Percentiles rank a stretch among this genome's conserved stretches.
These are phyloP conservation scores for Nannizzia gypsea DNA, from an alignment of 2,329 filamentous ascomycete genomes.

Conservation along the genomic window DNA sequence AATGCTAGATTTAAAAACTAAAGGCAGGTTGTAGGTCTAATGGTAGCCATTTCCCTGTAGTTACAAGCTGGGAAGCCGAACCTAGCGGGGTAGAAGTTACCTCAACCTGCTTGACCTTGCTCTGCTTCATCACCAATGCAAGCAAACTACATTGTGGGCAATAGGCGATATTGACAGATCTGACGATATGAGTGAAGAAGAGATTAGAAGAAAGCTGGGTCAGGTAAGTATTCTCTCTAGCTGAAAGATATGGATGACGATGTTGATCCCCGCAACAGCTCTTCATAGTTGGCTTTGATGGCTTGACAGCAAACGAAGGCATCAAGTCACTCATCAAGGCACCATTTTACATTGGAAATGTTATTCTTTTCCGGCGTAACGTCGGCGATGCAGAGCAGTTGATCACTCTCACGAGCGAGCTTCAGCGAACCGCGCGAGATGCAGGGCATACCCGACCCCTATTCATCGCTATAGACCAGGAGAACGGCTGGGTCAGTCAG, in stretches of 20 bases:
- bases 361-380: slow-evolving; percentile 35
- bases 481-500: slow-evolving; percentile 36
- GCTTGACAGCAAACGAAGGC: slow-evolving; percentile 27
- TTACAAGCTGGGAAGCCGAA: background rate
- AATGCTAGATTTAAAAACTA: no score
- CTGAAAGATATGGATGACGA: background rate
- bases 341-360: slow-evolving; percentile 30
- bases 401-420: slow-evolving; percentile 12
- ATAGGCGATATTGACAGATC: background rate
- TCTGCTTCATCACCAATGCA: background rate
- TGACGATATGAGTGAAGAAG: background rate
- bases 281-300: slow-evolving; percentile 36
- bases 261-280: slow-evolving; percentile 21
- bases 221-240: background rate
- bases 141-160: background rate
- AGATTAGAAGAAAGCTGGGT: background rate
- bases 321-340: slow-evolving; percentile 33
- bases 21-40: background rate
- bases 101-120: background rate
- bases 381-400: slow-evolving; percentile 30
- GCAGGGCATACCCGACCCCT: slow-evolving; percentile 31
- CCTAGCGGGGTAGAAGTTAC: background rate
- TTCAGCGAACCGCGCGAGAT: slow-evolving; percentile 30
- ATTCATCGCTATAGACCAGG: slow-evolving; percentile 37
- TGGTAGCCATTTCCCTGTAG: background rate